Evolutionary conservation across 805 yeast species (phyloP).

Genomic region (Myxozyma neotropica): DNA sequence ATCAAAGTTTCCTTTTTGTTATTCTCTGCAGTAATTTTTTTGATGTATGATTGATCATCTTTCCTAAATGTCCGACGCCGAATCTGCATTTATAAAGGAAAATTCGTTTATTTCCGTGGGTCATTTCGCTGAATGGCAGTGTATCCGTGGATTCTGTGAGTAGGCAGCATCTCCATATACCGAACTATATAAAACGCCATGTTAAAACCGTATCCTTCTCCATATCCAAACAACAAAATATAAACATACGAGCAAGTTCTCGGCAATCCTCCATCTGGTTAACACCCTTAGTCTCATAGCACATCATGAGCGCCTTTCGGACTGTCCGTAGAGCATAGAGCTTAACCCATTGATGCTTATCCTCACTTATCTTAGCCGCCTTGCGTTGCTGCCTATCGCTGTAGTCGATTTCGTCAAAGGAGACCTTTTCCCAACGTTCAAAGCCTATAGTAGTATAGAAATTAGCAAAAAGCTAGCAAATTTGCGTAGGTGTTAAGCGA

Average conservation of each 20-base stretch:
- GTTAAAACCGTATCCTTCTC: background rate
- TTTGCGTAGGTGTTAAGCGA: too few species aligned
- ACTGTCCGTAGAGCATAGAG: conserved; percentile 63
- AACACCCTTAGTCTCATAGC: conserved; percentile 62
- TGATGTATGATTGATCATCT: background rate
- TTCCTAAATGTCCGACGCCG: background rate
- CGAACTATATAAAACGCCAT: conserved; percentile 38
- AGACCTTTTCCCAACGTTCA: conserved; percentile 48
- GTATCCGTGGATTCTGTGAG: conserved; percentile 68
- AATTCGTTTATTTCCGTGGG: conserved; percentile 59
- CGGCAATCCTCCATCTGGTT: conserved; percentile 79
- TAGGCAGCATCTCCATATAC: conserved; percentile 75
- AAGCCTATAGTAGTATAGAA: background rate
- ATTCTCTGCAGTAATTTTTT: background rate
- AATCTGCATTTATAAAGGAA: background rate
- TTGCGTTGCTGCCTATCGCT: conserved; percentile 62
- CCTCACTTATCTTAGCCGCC: conserved; percentile 73
- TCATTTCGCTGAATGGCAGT: conserved; percentile 88
- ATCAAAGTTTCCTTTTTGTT: background rate
- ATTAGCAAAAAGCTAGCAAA: background rate
- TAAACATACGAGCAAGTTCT: conserved; percentile 64
- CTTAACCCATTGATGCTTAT: conserved; percentile 80
- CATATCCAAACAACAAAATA: background rate
- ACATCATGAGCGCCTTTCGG: conserved; percentile 74
- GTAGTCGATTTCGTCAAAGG: conserved; percentile 82